Base-by-base conservation (phyloP, 441 rosid species). In the Euphorbia corollata region DNA sequence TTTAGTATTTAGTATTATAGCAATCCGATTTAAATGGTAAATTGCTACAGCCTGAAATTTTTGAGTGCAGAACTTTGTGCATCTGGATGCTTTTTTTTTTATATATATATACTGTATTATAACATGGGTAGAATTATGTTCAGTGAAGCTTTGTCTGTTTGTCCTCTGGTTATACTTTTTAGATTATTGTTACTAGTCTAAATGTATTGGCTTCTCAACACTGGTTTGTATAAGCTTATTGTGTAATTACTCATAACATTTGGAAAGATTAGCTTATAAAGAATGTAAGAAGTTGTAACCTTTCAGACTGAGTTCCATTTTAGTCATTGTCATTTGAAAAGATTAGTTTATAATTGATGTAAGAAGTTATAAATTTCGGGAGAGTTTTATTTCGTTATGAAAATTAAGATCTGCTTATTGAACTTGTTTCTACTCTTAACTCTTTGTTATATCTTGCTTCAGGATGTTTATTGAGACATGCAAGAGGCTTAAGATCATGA, bases 391-490 rank as follows among this genome's bases (percentile, higher is more conserved):
- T 65, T 2, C 34, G 9, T 34, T 4, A 53, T 36, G 12, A 43
- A 23, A 41, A 30, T 50, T 15, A 34, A 13, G 32, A 68, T 60
- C 10, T 23, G 36, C 51, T 22, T 68, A 45, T 48, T 22, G 38
- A 22, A 15, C 34, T 55, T 30, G 30, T 18, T 38, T 11, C 24
- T 61, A 38, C 30, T 50, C 32, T 61, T 36, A 36, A 36, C 41
- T 36, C 41, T 36, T 36, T 24, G 32, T 41, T 19, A 23, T 11
- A 15, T 62, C 70, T 56, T 69, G 9, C 71, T 38, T 54, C 84
- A 91, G 96, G 83, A 86, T 91, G 88, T 91, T 89, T 64, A 87
- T 77, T 65, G 93, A 89, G 22, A 74, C 96, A 48, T 91, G 97
- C 83, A 79, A 82, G 81, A 84, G 83, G 74, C 81, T 91, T 70